Base-by-base conservation (phyloP, 805 yeast species). In the Suhomyces prunicola region DNA sequence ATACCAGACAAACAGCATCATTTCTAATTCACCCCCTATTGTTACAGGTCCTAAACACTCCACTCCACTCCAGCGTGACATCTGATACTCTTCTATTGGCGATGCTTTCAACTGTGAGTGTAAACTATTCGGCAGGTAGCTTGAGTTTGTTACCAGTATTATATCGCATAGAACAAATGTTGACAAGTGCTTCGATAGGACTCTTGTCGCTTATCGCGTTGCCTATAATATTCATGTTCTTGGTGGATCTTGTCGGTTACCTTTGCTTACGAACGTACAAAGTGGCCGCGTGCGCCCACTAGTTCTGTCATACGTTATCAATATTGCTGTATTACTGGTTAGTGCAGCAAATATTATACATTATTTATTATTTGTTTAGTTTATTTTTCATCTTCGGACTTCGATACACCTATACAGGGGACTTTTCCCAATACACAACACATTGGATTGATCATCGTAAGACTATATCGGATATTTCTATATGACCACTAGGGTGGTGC, bases 171-270 rank as follows among this genome's bases (percentile, higher is more conserved):
- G 53, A 50, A 27, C 44, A 47, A 27, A 39, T 46, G 42, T 46
- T 50, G 46, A 50, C 48, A 44, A 44, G 44, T 47, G 48, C 53
- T n/a, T 47, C 48, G n/a, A 35, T 40, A 36, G 53, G 53, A 13
- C 31, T 50, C 10, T 50, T 50, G 50, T 42, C 42, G 45, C 26
- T 50, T 23, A 46, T 50, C 6, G 50, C 48, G 13, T 33, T 46
- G n/a, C 53, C 53, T 9, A 10, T 50, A 8, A 10, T 46, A 7
- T 15, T 44, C 5, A 29, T 46, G 40, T 50, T 50, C 19, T n/a
- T 50, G 12, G 42, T 39, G 29, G 53, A 50, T 23, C 29, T 50
- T 22, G 29, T 50, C 17, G 47, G 53, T 12, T 50, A 50, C 46
- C 40, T 50, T 40, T 50, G 45, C 42, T 26, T 50, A 31, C 40